Base-by-base conservation (phyloP, 129 eudicot species). In the Centella asiatica region DNA sequence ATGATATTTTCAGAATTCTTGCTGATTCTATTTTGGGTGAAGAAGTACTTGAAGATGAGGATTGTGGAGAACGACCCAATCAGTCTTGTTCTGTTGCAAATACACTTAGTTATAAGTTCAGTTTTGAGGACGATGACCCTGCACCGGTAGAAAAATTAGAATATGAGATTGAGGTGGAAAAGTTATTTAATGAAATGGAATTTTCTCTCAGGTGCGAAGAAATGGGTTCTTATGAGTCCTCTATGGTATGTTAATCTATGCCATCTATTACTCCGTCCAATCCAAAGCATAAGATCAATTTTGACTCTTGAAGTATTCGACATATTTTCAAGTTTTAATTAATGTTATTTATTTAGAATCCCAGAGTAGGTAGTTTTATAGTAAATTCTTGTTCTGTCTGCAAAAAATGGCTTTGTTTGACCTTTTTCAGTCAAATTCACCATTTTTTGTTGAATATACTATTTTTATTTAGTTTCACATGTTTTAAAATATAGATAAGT, bases 61-160 rank as follows among this genome's bases (percentile, higher is more conserved):
- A 10, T 51, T 12, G 13, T 44, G 19, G 0, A 27, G 18, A 39
- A 36, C 27, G 27, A 45, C 28, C 56, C 40, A 46, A 6, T 8
- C 27, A 10, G 27, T 20, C 68, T 17, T 15, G 40, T 25, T 17
- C 42, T 8, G 68, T 5, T 39, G 44, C 25, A 13, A 15, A 17
- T 47, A 2, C 15, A 12, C 68, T 74, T 55, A 77, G 72, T 29
- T 49, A 48, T 34, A 60, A 70, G 31, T 84, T 80, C 71, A 77
- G 77, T 27, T 80, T 80, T 39, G 81, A 74, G 14, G 83, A 77
- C 27, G 79, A 77, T 4, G 66, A 58, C 1, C 49, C 57, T 1
- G 63, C 25, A 45, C 31, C 63, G 57, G 32, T 15, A 42, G 66
- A 59, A 10, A 10, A 74, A 47, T 25, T 56, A 0, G 76, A 76